Percentiles rank a stretch among this genome's conserved stretches.
These are phyloP conservation scores for Solanum habrochaites DNA, from an alignment of 257 asterid genomes.

Conservation along the genomic window DNA sequence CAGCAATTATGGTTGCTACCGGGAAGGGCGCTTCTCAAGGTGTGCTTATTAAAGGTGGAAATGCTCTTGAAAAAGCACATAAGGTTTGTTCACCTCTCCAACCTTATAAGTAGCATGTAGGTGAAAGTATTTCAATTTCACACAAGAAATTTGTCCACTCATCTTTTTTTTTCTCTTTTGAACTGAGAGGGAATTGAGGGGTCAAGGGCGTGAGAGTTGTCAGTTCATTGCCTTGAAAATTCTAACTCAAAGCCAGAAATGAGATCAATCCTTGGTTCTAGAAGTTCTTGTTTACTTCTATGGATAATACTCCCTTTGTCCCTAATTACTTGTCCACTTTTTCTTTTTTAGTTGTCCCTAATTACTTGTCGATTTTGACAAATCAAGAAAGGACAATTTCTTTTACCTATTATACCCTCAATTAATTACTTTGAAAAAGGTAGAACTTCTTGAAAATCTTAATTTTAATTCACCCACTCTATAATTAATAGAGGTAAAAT, in stretches of 20 bases:
- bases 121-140: not conserved
- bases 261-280: not conserved
- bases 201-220: not conserved
- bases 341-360: too few relatives aligned
- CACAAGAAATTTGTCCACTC: not conserved
- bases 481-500: too few relatives aligned
- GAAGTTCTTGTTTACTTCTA: not conserved
- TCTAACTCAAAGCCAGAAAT: not conserved
- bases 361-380: too few relatives aligned
- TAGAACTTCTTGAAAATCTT: too few relatives aligned
- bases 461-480: too few relatives aligned
- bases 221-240: not conserved
- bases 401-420: too few relatives aligned
- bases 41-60: conserved; percentile 91
- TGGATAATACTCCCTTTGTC: not conserved
- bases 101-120: not conserved
- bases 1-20: conserved; percentile 98
- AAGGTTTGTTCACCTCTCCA: conserved; percentile 36
- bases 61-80: conserved; percentile 90
- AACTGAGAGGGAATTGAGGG: not conserved
- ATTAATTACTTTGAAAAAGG: too few relatives aligned
- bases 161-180: not conserved
- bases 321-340: too few relatives aligned
- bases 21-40: conserved; percentile 98
- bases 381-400: too few relatives aligned